Percentiles rank a stretch among this genome's conserved stretches.
These are phyloP conservation scores for Phytophthora ramorum DNA, from an alignment of 352 stramenopile genomes.

Conservation along the genomic window DNA sequence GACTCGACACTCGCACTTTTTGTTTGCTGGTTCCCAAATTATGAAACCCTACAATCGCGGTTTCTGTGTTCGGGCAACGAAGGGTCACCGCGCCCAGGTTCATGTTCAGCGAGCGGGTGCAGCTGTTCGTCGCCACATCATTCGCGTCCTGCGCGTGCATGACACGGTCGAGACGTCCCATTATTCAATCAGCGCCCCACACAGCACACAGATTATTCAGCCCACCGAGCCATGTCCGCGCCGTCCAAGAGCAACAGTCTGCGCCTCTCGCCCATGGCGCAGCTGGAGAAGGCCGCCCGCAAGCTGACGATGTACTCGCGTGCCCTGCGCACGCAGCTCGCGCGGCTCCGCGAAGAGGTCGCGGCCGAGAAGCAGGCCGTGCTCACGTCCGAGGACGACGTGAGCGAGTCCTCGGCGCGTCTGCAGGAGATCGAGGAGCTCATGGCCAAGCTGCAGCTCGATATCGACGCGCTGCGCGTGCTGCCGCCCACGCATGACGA, in stretches of 20 bases:
- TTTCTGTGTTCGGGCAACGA: slow-evolving; percentile 23
- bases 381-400: slow-evolving; percentile 55
- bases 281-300: slow-evolving; percentile 56
- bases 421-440: slow-evolving; percentile 75
- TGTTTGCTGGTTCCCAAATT: slow-evolving; percentile 13
- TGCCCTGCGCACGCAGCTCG: slow-evolving; percentile 50
- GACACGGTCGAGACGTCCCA: slow-evolving; percentile 14
- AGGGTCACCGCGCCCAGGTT: neutral
- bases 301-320: slow-evolving; percentile 61
- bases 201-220: neutral
- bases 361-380: slow-evolving; percentile 44
- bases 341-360: slow-evolving; percentile 44
- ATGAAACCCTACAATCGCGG: slow-evolving; percentile 22
- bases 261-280: slow-evolving; percentile 23
- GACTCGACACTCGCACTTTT: slow-evolving; percentile 14
- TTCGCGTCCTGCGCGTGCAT: slow-evolving; percentile 18
- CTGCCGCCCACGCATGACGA: slow-evolving; percentile 31
- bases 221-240: slow-evolving; percentile 17
- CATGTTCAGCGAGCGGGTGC: neutral
- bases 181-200: slow-evolving; percentile 27
- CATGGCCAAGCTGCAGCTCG: slow-evolving; percentile 55
- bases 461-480: slow-evolving; percentile 44
- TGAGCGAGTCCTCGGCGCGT: slow-evolving; percentile 55
- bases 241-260: slow-evolving; percentile 36
- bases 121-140: slow-evolving; percentile 42